Conservation (phyloP, 805 yeast species). For the Isabelozyma gotoi region DNA sequence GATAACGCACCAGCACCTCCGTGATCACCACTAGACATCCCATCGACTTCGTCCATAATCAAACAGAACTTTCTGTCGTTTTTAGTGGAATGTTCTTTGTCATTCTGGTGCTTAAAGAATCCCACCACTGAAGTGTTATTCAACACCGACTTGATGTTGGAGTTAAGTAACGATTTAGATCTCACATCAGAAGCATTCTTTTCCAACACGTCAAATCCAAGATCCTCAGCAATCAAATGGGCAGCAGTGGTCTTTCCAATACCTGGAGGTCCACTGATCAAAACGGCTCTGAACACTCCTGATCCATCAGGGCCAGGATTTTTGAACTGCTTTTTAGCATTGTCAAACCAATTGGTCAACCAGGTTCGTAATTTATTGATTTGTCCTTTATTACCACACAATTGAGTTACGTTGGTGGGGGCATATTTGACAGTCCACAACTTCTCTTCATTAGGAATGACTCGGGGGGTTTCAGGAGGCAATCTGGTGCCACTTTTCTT, state of each 20-base stretch:
- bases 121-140: constrained; percentile 85
- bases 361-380: constrained; percentile 67
- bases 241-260: constrained; percentile 85
- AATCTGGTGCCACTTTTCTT: constrained; percentile 4
- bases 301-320: constrained; percentile 61
- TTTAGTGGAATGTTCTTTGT: constrained; percentile 17
- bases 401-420: constrained; percentile 69
- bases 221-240: constrained; percentile 63
- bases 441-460: constrained; percentile 54
- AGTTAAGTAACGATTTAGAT: constrained; percentile 72
- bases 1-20: constrained; percentile 98
- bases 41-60: constrained; percentile 98
- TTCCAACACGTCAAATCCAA: constrained; percentile 75
- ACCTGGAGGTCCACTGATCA: constrained; percentile 87
- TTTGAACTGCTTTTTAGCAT: constrained; percentile 55
- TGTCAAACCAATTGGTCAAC: constrained; percentile 74
- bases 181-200: constrained; percentile 89
- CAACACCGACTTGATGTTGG: constrained; percentile 66
- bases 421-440: constrained; percentile 95
- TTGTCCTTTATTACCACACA: constrained; percentile 87
- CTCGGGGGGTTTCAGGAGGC: constrained; percentile 22
- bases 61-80: constrained; percentile 68
- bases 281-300: constrained; percentile 74
- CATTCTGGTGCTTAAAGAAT: constrained; percentile 50
- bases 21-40: constrained; percentile 98